These are phyloP conservation scores for Cucurbita argyrosperma DNA, from an alignment of 306 rosid genomes.

Conservation along the genomic window DNA sequence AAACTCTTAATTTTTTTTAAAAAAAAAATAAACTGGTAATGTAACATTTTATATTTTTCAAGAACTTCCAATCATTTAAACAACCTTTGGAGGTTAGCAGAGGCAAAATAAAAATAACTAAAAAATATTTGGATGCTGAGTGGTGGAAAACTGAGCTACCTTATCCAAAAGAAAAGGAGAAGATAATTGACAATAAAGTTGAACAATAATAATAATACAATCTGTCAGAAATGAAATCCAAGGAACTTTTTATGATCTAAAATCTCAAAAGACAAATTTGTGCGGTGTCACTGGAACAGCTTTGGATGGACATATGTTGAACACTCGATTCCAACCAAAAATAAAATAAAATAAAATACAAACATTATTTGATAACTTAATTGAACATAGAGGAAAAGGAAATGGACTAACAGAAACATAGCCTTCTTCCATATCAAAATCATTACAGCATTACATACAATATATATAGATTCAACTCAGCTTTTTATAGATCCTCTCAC, in stretches of 20 bases:
- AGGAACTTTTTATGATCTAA: background rate
- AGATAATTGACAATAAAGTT: background rate
- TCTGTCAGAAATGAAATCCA: background rate
- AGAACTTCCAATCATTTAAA: background rate
- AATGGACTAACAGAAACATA: background rate
- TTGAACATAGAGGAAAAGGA: background rate
- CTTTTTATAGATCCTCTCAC: background rate
- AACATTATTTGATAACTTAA: background rate
- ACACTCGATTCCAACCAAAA: background rate
- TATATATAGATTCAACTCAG: background rate
- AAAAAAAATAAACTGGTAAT: too few relatives aligned
- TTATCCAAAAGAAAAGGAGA: background rate
- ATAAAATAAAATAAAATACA: too few relatives aligned
- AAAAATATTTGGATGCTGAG: background rate
- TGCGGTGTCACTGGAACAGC: background rate
- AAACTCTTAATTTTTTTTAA: too few relatives aligned
- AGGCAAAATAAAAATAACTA: background rate
- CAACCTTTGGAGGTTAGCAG: background rate
- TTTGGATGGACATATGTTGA: background rate
- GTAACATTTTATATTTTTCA: background rate
- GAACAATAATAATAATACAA: background rate
- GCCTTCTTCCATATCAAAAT: background rate
- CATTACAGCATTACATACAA: background rate
- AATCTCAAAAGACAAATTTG: background rate
- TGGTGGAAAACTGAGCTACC: background rate